Percentiles rank a stretch among this genome's conserved stretches.
These are phyloP conservation scores for Cladochytrium tenue DNA, from an alignment of 371 early-diverging fungal species.

Conservation along the genomic window DNA sequence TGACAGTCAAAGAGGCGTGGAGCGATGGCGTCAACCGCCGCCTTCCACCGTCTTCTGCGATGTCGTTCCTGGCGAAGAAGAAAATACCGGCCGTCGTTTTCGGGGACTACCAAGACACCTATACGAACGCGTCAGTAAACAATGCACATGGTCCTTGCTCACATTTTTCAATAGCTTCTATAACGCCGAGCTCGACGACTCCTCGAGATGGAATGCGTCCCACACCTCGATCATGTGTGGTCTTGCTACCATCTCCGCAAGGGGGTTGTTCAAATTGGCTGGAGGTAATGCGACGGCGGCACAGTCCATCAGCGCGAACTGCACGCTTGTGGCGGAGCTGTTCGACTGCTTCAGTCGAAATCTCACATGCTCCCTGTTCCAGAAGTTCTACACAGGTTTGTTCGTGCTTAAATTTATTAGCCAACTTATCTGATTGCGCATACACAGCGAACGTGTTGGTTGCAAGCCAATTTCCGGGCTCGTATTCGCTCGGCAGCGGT, in stretches of 20 bases:
- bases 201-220: constrained; percentile 30
- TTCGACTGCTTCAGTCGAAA: constrained; percentile 69
- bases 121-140: constrained; percentile 49
- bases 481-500: constrained; percentile 12
- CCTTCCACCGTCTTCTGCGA: constrained; percentile 75
- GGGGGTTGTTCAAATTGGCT: constrained; percentile 25
- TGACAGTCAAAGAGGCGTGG: constrained; percentile 13
- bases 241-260: constrained; percentile 48
- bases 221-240: constrained; percentile 58
- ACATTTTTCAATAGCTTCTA: constrained; percentile 48
- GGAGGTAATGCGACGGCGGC: constrained; percentile 53
- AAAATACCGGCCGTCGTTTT: constrained; percentile 67
- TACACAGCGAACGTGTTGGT: not conserved
- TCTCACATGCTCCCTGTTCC: constrained; percentile 64
- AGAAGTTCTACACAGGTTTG: constrained; percentile 63
- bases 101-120: constrained; percentile 58
- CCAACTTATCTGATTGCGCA: not conserved
- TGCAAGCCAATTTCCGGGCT: constrained; percentile 13
- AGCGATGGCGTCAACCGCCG: constrained; percentile 44
- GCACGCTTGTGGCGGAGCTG: constrained; percentile 53
- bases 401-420: not conserved
- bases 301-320: constrained; percentile 42
- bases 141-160: constrained; percentile 9
- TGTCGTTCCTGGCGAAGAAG: constrained; percentile 69
- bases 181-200: constrained; percentile 69